Base-by-base conservation (phyloP, 225 moss, liverwort and hornwort genomes). In the Polytrichum commune region DNA sequence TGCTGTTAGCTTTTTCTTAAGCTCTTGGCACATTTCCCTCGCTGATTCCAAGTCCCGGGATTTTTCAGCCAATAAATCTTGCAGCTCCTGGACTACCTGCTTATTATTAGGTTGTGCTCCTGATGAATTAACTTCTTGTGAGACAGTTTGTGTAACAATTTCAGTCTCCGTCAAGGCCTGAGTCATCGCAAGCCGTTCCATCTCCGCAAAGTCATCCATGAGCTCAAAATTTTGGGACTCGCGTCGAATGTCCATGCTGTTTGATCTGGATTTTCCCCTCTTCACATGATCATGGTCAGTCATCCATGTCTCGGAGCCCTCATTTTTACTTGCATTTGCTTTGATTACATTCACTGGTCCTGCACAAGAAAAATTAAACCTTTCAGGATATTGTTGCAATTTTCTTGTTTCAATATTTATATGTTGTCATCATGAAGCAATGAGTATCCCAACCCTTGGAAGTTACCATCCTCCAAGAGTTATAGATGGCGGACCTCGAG, bases 171-270 rank as follows among this genome's bases (percentile, higher is more conserved):
- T 73, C 32, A 73, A 73, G 19, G 69, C 69, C 32, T 76, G 27
- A 4, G 76, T 66, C 76, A 81, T 73, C 2, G 81, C 76, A 7
- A 81, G 70, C 8, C 69, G 73, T 62, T 77, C 73, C 69, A 81
- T 81, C 54, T 73, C 69, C 32, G 76, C 77, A 4, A 81, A 81
- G 54, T 77, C 81, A 18, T 77, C 72, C 81, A 81, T 77, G 70
- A 81, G 76, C 76, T 81, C 73, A 60, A 76, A 81, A 62, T 76
- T 80, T 10, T 73, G 76, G 19, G 75, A 81, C 13, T 73, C 73
- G 6, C 81, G 76, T 62, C 76, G 55, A 1, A 60, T 54, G 6
- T 72, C 80, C 24, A 27, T 29, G 61, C 58, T 28, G 60, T 72
- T 54, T 7, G 60, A 27, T 54, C 27, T 18, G 33, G 57, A 38